Conservation (phyloP, 2,329 filamentous ascomycete genomes). For the Rutstroemia sp. region DNA sequence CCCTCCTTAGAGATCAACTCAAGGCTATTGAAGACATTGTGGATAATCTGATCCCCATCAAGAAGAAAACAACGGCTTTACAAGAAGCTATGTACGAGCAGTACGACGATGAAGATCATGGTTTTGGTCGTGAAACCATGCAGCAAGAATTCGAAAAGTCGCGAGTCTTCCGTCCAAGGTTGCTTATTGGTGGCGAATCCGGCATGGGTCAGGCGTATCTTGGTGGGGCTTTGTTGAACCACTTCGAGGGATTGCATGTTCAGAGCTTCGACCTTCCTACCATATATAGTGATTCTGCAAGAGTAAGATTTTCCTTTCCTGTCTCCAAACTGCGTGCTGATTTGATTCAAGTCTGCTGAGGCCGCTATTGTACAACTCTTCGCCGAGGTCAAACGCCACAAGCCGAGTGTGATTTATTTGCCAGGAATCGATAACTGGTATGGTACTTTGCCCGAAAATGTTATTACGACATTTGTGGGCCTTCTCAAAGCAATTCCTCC, state of each 20-base stretch:
- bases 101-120: slow-evolving; percentile 71
- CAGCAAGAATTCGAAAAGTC: slow-evolving; percentile 76
- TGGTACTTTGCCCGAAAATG: slow-evolving; percentile 47
- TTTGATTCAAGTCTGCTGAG: slow-evolving; percentile 41
- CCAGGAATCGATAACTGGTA: slow-evolving; percentile 89
- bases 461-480: slow-evolving; percentile 74
- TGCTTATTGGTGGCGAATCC: slow-evolving; percentile 71
- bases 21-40: slow-evolving; percentile 60
- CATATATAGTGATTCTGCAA: slow-evolving; percentile 72
- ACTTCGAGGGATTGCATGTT: slow-evolving; percentile 89
- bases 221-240: slow-evolving; percentile 74
- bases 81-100: slow-evolving; percentile 92
- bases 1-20: slow-evolving; percentile 69
- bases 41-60: slow-evolving; percentile 71
- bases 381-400: slow-evolving; percentile 85
- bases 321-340: slow-evolving; percentile 8
- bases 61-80: slow-evolving; percentile 79
- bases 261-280: slow-evolving; percentile 90
- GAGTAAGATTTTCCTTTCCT: slow-evolving; percentile 48
- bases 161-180: slow-evolving; percentile 78
- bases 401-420: slow-evolving; percentile 92
- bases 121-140: slow-evolving; percentile 75
- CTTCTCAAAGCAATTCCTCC: slow-evolving; percentile 78
- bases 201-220: slow-evolving; percentile 96
- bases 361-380: slow-evolving; percentile 87